Conservation (phyloP, 495 filamentous ascomycete genomes). For the Lindgomyces ingoldianus region DNA sequence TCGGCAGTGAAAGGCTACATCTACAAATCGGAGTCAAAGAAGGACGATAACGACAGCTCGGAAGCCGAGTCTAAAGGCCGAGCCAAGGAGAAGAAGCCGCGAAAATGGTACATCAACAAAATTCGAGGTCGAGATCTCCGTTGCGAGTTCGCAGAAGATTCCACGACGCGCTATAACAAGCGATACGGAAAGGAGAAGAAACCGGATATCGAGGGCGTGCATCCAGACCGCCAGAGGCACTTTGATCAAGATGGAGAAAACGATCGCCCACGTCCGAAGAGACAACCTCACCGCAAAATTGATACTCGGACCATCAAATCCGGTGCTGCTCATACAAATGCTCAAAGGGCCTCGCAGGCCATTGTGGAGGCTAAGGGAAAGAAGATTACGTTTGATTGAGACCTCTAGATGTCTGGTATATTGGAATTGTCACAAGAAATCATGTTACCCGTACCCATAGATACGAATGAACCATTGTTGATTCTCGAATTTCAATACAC, state of each 20-base stretch:
- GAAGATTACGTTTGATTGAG: constrained; percentile 74
- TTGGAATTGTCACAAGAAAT: not conserved
- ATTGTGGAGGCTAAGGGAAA: constrained; percentile 79
- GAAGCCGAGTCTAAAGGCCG: constrained; percentile 42
- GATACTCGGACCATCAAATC: constrained; percentile 44
- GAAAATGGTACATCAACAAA: constrained; percentile 80
- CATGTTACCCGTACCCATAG: constrained; percentile 17
- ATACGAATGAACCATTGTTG: constrained; percentile 5
- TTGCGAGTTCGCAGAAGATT: constrained; percentile 92
- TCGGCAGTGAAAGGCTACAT: constrained; percentile 82
- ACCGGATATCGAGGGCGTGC: not conserved
- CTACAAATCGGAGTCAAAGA: constrained; percentile 42
- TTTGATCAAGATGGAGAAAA: constrained; percentile 6
- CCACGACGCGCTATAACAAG: constrained; percentile 84
- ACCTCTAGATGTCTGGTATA: not conserved
- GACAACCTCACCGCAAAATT: constrained; percentile 28
- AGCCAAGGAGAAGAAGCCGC: constrained; percentile 57
- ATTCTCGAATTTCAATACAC: not conserved
- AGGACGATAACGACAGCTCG: constrained; percentile 45
- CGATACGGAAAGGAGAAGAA: constrained; percentile 74
- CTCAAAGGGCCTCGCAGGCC: constrained; percentile 64
- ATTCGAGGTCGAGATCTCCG: constrained; percentile 75
- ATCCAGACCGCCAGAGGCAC: constrained; percentile 15
- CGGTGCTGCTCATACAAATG: constrained; percentile 50
- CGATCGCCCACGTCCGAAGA: constrained; percentile 14